Conservation (phyloP, 805 yeast species). For the Pichia insulana region DNA sequence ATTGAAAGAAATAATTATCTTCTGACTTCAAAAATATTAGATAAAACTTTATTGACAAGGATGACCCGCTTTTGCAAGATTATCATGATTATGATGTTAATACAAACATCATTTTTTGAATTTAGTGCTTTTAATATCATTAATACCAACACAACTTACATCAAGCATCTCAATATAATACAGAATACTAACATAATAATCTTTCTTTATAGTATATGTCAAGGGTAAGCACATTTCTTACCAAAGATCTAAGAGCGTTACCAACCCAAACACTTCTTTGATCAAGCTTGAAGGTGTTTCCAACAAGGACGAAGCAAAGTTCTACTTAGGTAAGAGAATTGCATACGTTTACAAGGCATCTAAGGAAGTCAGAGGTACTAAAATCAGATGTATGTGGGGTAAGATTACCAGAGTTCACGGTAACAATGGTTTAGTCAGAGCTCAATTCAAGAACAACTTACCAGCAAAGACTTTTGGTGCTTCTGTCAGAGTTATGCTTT, state of each 20-base stretch:
- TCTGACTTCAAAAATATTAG: too few species aligned
- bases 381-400: conserved; percentile 99
- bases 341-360: conserved; percentile 99
- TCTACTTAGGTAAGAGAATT: conserved; percentile 98
- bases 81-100: too few species aligned
- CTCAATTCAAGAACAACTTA: conserved; percentile 96
- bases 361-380: conserved; percentile 97
- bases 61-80: too few species aligned
- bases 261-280: conserved; percentile 96
- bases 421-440: conserved; percentile 96
- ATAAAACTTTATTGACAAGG: too few species aligned
- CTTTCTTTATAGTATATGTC: conserved; percentile 72
- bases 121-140: too few species aligned
- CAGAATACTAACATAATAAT: conserved; percentile 18
- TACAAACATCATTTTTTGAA: too few species aligned
- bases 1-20: too few species aligned
- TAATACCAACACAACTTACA: too few species aligned
- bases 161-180: too few species aligned
- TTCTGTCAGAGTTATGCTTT: conserved; percentile 98
- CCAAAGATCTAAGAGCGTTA: conserved; percentile 98
- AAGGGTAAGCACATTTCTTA: conserved; percentile 99
- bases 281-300: conserved; percentile 96
- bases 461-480: conserved; percentile 99
- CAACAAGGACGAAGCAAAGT: conserved; percentile 88
- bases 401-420: conserved; percentile 98